phyloP scores from a whole-genome alignment of 2,329 filamentous ascomycete species.

The Ascochyta lentis region DNA sequence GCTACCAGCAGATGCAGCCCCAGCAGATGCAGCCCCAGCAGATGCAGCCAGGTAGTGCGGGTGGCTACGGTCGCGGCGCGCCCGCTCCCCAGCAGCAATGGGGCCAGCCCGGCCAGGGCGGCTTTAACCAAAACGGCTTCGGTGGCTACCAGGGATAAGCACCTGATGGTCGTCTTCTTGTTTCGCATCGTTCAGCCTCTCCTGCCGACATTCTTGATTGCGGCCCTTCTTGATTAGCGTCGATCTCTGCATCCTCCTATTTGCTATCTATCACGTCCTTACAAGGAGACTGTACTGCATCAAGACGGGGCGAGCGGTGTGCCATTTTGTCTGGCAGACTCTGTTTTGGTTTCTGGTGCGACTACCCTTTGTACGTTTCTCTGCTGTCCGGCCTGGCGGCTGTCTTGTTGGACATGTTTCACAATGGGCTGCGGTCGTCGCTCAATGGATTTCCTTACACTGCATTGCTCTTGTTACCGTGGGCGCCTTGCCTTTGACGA shows the following conservation, averaged over 20 bases:
- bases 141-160: conserved; percentile 66
- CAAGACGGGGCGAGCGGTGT: conserved; percentile 36
- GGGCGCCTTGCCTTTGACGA: conserved; percentile 8
- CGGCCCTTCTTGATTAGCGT: conserved; percentile 48
- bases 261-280: conserved; percentile 43
- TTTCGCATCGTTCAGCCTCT: conserved; percentile 40
- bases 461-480: conserved; percentile 20
- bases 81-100: conserved; percentile 61
- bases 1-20: conserved; percentile 49
- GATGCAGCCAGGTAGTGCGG: conserved; percentile 68
- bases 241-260: conserved; percentile 40
- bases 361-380: conserved; percentile 39
- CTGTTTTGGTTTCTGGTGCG: conserved; percentile 28
- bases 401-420: conserved; percentile 32
- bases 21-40: conserved; percentile 50
- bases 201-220: conserved; percentile 44
- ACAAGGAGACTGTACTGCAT: conserved; percentile 33
- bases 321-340: conserved; percentile 22
- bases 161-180: conserved; percentile 30
- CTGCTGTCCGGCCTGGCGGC: conserved; percentile 16
- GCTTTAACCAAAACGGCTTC: conserved; percentile 62
- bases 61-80: conserved; percentile 81
- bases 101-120: conserved; percentile 57
- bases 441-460: conserved; percentile 38
- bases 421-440: conserved; percentile 25